Base-by-base conservation (phyloP, 2,329 filamentous ascomycete genomes). In the Annulohypoxylon truncatum region DNA sequence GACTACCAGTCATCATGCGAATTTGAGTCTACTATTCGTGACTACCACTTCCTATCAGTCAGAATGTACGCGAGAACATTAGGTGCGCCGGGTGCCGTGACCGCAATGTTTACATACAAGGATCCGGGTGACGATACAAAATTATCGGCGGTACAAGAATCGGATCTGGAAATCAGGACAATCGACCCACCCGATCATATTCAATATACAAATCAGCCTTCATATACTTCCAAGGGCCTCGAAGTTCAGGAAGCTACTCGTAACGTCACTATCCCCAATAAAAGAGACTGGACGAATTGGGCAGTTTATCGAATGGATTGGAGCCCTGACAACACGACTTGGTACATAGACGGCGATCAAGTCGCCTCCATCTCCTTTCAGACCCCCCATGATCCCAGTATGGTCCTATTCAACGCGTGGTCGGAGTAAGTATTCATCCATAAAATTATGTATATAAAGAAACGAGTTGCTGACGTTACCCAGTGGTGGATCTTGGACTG, bases 201-300 rank as follows among this genome's bases (percentile, higher is more conserved):
- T 35, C 83, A 85, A 65, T 89, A 87, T 76, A 89, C 87, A 12
- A 90, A 90, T 73, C 87, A 90, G 73, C 87, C 87, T 0, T 79
- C 84, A 0, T 82, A 84, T 60, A 82, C 79, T 61, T 77, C 78
- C 10, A 74, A 78, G 8, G 83, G 82, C 28, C 77, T 82, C 33
- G 79, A 82, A 29, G 76, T 85, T 44, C 73, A 80, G 3, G 74
- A 78, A 24, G 83, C 87, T 0, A 86, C 85, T 0, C 72, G 77
- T 6, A 85, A 84, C 67, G 80, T 79, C 9, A 84, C 80, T 2
- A 74, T 85, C 40, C 83, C 87, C 1, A 66, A 79, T 15, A 75
- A 77, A 3, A 71, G 75, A 13, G 68, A 76, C 26, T 88, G 85
- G 85, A 80, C 83, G 51, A 79, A 85, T 26, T 90, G 87, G 86